Percentiles rank a stretch among this genome's conserved stretches.
Conservation (phyloP, 345 rosid species). For the Brassica napus region DNA sequence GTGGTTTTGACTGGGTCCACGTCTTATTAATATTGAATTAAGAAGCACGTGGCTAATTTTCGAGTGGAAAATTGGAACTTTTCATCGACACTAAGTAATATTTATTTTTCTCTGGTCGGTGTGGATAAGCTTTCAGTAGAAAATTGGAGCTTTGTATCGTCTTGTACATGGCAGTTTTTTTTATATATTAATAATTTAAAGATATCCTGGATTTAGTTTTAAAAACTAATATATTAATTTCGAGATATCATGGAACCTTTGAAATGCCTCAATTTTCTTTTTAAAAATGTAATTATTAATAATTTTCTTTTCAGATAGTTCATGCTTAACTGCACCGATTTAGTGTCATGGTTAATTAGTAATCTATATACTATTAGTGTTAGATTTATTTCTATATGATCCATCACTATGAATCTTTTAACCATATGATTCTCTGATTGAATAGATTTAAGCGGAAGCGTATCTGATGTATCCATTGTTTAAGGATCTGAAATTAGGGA, state of each 20-base stretch:
- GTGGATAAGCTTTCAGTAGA: background rate
- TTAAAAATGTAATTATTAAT: too few species aligned
- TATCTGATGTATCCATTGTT: too few species aligned
- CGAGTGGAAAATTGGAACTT: background rate
- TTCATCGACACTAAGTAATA: background rate
- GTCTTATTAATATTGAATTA: background rate
- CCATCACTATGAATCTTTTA: background rate
- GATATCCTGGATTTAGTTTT: background rate
- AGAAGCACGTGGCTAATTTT: background rate
- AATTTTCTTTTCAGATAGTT: too few species aligned
- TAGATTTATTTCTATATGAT: background rate
- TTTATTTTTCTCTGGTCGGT: background rate
- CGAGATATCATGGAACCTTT: too few species aligned
- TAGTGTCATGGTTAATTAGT: too few species aligned
- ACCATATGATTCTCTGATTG: background rate
- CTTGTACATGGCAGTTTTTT: background rate
- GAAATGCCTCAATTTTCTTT: too few species aligned
- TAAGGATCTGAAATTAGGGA: too few species aligned
- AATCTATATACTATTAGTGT: too few species aligned
- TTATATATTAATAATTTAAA: too few species aligned
- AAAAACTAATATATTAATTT: too few species aligned
- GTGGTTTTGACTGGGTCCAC: background rate
- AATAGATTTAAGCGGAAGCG: background rate
- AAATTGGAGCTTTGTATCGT: background rate
- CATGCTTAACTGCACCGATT: too few species aligned